Conservation (phyloP, 176 grass and related monocot species). For the Oryza coarctata region DNA sequence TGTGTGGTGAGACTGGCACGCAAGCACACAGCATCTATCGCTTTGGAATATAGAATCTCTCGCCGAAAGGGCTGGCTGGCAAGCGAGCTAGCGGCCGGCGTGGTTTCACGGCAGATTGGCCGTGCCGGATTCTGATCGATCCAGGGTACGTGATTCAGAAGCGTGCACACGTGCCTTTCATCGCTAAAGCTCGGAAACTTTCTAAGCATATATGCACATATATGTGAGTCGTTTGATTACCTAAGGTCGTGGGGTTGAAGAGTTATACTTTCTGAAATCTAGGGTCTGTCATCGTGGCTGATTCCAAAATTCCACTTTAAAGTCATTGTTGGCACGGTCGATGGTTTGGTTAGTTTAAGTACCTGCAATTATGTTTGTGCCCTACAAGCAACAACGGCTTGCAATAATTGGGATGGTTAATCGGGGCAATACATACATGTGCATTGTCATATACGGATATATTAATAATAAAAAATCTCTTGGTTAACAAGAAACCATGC, state of each 20-base stretch:
- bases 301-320: neutral
- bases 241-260: neutral
- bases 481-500: neutral
- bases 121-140: neutral
- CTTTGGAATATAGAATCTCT: neutral
- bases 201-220: slow-evolving; percentile 1
- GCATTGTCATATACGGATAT: neutral
- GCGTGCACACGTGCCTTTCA: neutral
- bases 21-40: neutral
- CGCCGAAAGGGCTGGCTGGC: neutral
- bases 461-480: neutral
- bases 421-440: too few species aligned
- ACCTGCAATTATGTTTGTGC: neutral
- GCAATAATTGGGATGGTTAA: slow-evolving; percentile 8
- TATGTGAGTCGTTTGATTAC: neutral
- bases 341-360: neutral
- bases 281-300: neutral
- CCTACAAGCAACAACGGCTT: neutral
- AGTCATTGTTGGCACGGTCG: neutral
- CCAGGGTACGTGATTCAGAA: neutral
- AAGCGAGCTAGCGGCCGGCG: neutral
- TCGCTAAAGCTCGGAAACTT: neutral
- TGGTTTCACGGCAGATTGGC: neutral
- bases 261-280: too few species aligned
- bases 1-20: neutral